Conservation (phyloP, 352 stramenopile genomes). For the Globisporangium paddicum region DNA sequence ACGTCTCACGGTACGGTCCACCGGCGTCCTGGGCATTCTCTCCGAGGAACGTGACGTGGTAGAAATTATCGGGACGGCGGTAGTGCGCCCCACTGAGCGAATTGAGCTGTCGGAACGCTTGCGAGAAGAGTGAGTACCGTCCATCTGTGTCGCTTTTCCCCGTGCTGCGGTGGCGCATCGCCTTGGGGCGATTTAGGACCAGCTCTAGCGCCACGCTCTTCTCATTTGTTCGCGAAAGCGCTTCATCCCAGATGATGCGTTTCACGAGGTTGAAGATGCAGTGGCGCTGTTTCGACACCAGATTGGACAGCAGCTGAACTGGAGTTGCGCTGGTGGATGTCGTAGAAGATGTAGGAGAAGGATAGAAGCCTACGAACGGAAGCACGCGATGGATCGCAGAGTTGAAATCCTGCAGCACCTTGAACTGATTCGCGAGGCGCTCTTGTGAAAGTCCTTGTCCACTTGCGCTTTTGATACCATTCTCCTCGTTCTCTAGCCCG, state of each 20-base stretch:
- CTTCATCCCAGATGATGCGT: slow-evolving; percentile 62
- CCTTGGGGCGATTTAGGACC: slow-evolving; percentile 75
- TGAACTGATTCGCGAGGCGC: slow-evolving; percentile 54
- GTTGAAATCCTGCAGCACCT: slow-evolving; percentile 76
- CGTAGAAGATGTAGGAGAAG: slow-evolving; percentile 1
- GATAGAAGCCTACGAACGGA: slow-evolving; percentile 39
- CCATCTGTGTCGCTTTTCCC: slow-evolving; percentile 57
- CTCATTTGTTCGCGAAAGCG: slow-evolving; percentile 45
- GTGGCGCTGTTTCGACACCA: slow-evolving; percentile 42
- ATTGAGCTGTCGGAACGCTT: slow-evolving; percentile 82
- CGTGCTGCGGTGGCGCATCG: slow-evolving; percentile 67
- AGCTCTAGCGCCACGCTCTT: slow-evolving; percentile 52
- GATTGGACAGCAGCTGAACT: slow-evolving; percentile 15
- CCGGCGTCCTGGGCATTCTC: slow-evolving; percentile 85
- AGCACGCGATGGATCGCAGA: slow-evolving; percentile 49
- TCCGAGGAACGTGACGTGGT: slow-evolving; percentile 81
- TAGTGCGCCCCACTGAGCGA: slow-evolving; percentile 59
- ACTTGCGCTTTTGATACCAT: background rate
- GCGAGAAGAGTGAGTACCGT: slow-evolving; percentile 71
- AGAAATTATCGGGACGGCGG: slow-evolving; percentile 62
- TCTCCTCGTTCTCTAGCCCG: background rate
- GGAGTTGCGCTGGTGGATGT: background rate
- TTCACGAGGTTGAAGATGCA: slow-evolving; percentile 78
- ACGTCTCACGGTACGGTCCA: slow-evolving; percentile 83
- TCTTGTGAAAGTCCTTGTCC: slow-evolving; percentile 22